Base-by-base conservation (phyloP, 1,284 basidiomycete species). In the Ceratobasidium sp. region DNA sequence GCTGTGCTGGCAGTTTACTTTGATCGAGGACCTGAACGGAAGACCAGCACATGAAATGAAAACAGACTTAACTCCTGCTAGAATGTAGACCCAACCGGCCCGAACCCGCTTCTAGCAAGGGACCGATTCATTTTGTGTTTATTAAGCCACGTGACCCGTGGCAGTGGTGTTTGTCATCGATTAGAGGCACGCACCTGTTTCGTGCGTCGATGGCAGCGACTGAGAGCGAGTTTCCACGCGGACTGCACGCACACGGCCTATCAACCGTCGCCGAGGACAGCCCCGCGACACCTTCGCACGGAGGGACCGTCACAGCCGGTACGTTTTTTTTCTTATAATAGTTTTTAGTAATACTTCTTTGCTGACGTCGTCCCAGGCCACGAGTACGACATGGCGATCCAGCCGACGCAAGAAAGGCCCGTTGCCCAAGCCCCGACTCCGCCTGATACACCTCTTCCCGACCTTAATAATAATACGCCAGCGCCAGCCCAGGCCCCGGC, bases 301-400 rank as follows among this genome's bases (percentile, higher is more conserved):
- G 89, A 80, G 89, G 89, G 53, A 86, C 87, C 82, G 89, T 91
- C 81, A 87, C 86, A 80, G 83, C 81, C 5, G 72, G 72, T 75
- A 42, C 15, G 1, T 58, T 56, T 58, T 61, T 44, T 49, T 1
- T 20, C 7, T 64, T 28, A 40, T 33, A 26, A 26, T 28, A 13
- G 2, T 10, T 46, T 20, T 15, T 26, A 33, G 33, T 33, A 33
- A 33, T 33, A 33, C 33, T 33, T 33, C 15, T 58, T 28, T 40
- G 72, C 68, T 63, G 44, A 61, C 72, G 58, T 64, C 58, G 56
- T 12, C 42, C 44, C 49, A 77, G 90, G 90, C 82, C 88, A 89
- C 87, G 90, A 91, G 87, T 91, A 89, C 86, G 90, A 91, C 84
- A 80, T 86, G 68, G 84, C 85, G 77, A 85, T 87, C 78, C 82